A percentile compares a stretch with the other conserved stretches of the same genome.
These are phyloP conservation scores for Pyrenula aspistea DNA, from an alignment of 495 filamentous ascomycete genomes.

Conservation along the genomic window DNA sequence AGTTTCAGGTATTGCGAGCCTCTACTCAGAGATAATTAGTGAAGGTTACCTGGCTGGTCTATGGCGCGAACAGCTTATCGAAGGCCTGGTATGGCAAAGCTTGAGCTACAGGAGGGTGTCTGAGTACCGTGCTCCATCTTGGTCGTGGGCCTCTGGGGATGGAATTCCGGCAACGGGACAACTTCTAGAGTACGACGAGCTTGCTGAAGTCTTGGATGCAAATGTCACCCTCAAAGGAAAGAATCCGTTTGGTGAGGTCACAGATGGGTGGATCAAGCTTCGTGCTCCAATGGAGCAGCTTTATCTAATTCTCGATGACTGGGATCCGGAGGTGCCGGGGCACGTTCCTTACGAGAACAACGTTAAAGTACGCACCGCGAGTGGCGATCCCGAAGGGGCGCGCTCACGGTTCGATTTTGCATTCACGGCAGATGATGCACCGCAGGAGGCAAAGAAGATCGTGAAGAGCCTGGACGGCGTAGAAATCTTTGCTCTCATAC, in stretches of 20 bases:
- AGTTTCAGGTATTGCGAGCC: background rate
- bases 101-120: background rate
- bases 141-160: constrained; percentile 1
- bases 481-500: background rate
- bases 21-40: background rate
- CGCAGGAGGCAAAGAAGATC: background rate
- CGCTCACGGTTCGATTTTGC: background rate
- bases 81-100: constrained; percentile 1
- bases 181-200: background rate
- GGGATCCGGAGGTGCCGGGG: background rate
- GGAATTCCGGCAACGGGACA: background rate
- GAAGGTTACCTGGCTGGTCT: background rate
- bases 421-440: background rate
- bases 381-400: background rate
- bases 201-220: background rate
- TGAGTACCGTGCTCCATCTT: background rate
- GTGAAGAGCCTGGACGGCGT: background rate
- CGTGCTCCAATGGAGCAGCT: background rate
- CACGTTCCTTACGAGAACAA: background rate
- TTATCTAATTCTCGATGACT: background rate
- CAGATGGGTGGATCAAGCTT: constrained; percentile 1
- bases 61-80: background rate
- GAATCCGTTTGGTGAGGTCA: background rate
- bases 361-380: background rate
- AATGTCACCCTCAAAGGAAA: background rate